phyloP scores from a whole-genome alignment of 768 basidiomycete species.

The Phlebiopsis flavidoalba region DNA sequence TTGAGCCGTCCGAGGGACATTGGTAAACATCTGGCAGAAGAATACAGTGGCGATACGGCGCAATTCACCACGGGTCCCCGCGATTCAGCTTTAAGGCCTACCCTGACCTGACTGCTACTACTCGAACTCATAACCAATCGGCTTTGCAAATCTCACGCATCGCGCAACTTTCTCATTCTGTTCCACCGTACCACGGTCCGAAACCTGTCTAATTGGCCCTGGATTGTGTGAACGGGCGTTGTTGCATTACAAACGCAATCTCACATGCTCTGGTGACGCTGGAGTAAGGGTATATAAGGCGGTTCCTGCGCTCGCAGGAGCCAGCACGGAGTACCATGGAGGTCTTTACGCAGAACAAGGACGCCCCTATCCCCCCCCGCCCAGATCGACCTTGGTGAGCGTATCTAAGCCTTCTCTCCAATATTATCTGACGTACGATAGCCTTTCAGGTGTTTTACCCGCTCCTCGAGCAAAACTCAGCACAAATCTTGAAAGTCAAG shows the following conservation, averaged over 20 bases:
- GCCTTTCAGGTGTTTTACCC: conserved; percentile 46
- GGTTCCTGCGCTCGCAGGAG: too few species aligned
- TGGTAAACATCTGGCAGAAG: too few species aligned
- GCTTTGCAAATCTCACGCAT: background rate
- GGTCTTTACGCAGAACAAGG: background rate
- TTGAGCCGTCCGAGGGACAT: too few species aligned
- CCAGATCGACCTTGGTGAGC: background rate
- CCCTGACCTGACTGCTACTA: background rate
- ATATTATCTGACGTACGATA: conserved; percentile 17
- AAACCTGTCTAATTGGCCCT: background rate
- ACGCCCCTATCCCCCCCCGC: background rate
- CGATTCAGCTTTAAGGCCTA: background rate
- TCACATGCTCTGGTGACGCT: background rate
- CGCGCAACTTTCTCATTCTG: background rate
- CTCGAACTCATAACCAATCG: background rate
- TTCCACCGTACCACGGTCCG: background rate
- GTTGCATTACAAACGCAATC: background rate
- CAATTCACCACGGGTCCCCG: background rate
- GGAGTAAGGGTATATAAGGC: background rate
- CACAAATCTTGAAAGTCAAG: conserved; percentile 42
- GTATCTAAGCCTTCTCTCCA: background rate
- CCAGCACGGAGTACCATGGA: background rate
- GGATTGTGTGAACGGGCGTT: background rate
- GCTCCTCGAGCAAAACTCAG: conserved; percentile 41
- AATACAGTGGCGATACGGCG: background rate